phyloP scores from a whole-genome alignment of 2,329 filamentous ascomycete genomes.

The Akanthomyces lecanii region DNA sequence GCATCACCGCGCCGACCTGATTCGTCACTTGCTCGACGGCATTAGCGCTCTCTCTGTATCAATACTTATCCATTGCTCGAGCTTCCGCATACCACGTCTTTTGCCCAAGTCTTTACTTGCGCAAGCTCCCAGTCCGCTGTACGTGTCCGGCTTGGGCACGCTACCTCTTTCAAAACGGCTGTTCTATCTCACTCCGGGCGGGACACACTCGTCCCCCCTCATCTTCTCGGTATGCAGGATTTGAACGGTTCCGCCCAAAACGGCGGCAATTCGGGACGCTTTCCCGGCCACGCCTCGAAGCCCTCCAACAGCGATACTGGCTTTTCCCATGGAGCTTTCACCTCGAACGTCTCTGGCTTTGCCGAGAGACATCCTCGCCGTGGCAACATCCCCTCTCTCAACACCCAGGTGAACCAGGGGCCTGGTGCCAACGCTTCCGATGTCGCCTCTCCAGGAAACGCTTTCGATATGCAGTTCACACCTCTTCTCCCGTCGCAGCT shows the following conservation, averaged over 20 bases:
- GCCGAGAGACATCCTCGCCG: constrained; percentile 82
- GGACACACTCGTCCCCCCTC: constrained; percentile 84
- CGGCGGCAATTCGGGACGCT: constrained; percentile 55
- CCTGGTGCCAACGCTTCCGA: constrained; percentile 58
- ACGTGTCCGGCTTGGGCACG: constrained; percentile 52
- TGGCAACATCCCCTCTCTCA: constrained; percentile 85
- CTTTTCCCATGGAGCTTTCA: constrained; percentile 89
- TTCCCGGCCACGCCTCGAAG: constrained; percentile 70
- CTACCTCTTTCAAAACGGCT: constrained; percentile 71
- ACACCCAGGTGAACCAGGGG: constrained; percentile 65
- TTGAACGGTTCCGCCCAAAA: constrained; percentile 50
- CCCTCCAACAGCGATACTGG: constrained; percentile 79
- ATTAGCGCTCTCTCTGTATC: not conserved
- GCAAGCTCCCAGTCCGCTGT: not conserved
- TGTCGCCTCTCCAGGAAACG: constrained; percentile 81
- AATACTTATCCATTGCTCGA: not conserved
- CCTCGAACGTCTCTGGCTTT: constrained; percentile 80
- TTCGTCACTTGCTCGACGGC: not conserved
- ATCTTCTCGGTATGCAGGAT: constrained; percentile 89
- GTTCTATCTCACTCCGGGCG: constrained; percentile 70
- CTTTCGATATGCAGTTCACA: constrained; percentile 97
- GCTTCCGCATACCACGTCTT: not conserved
- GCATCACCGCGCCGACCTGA: not conserved
- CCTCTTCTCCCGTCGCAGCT: constrained; percentile 91
- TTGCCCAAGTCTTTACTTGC: constrained; percentile 4